Evolutionary conservation across 2,329 filamentous ascomycete species (phyloP).

Genomic region (Sphaerulina vaccinii): DNA sequence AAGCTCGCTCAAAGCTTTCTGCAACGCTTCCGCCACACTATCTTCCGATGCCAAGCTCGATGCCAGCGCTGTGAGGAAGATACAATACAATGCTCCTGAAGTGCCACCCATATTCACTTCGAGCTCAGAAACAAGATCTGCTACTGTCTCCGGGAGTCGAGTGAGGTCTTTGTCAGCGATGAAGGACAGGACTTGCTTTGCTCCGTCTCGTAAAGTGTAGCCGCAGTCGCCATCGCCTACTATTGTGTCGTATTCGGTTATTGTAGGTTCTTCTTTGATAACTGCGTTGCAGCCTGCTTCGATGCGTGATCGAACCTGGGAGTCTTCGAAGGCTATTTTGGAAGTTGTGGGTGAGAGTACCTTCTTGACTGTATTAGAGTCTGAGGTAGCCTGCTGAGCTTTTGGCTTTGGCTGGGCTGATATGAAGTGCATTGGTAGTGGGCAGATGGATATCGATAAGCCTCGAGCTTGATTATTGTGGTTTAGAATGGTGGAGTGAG

Average conservation of each 20-base stretch:
- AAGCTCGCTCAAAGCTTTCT: slow-evolving; percentile 32
- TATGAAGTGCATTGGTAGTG: slow-evolving; percentile 31
- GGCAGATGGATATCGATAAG: slow-evolving; percentile 37
- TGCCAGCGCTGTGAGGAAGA: slow-evolving; percentile 37
- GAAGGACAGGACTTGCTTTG: slow-evolving; percentile 38
- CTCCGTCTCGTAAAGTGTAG: slow-evolving; percentile 38
- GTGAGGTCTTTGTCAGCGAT: slow-evolving; percentile 33
- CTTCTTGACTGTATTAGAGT: slow-evolving; percentile 9
- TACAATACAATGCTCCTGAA: slow-evolving; percentile 38
- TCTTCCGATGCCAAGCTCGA: slow-evolving; percentile 28
- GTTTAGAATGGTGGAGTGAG: slow-evolving; percentile 37
- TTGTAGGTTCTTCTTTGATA: slow-evolving; percentile 37
- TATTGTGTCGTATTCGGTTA: slow-evolving; percentile 40
- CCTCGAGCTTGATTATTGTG: slow-evolving; percentile 34
- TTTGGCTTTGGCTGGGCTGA: slow-evolving; percentile 27
- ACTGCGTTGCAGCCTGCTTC: slow-evolving; percentile 36
- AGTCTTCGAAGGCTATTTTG: slow-evolving; percentile 33
- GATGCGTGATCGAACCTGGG: slow-evolving; percentile 31
- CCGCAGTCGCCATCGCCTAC: slow-evolving; percentile 41
- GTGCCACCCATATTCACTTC: slow-evolving; percentile 41
- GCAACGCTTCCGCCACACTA: slow-evolving; percentile 28
- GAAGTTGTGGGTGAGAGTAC: slow-evolving; percentile 19
- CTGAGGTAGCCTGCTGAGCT: slow-evolving; percentile 22
- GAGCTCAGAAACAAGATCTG: slow-evolving; percentile 35
- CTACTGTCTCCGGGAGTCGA: slow-evolving; percentile 29